Conservation (phyloP, 306 rosid species). For the Cicer arietinum region DNA sequence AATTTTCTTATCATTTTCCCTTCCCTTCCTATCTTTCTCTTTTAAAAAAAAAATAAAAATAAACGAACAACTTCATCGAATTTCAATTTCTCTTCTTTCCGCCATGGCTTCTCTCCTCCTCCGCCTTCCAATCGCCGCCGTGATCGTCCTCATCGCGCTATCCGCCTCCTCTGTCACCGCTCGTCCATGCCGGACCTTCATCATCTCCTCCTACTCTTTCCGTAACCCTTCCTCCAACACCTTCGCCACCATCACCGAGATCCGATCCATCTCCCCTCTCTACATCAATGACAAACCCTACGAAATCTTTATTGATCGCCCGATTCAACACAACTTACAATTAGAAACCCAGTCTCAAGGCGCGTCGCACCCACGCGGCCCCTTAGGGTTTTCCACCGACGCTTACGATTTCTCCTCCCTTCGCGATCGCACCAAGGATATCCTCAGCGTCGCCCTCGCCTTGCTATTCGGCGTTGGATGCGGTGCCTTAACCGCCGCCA, state of each 20-base stretch:
- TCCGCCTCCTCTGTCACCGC: conserved; percentile 50
- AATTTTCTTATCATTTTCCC: conserved; percentile 14
- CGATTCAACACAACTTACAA: neutral
- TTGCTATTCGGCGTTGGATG: conserved; percentile 90
- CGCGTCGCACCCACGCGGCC: conserved; percentile 28
- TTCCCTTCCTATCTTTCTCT: neutral
- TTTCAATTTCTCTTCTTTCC: conserved; percentile 31
- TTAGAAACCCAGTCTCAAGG: neutral
- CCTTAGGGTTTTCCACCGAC: conserved; percentile 50
- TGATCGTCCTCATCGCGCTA: conserved; percentile 25
- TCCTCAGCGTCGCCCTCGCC: conserved; percentile 86
- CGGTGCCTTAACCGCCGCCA: conserved; percentile 87
- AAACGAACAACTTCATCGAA: neutral
- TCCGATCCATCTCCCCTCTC: conserved; percentile 49
- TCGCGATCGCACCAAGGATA: conserved; percentile 90
- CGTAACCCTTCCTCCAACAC: conserved; percentile 50
- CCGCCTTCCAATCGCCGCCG: conserved; percentile 42
- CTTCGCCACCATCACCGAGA: conserved; percentile 61
- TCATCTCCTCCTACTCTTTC: conserved; percentile 74
- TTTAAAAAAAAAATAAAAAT: neutral
- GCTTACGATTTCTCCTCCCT: conserved; percentile 73
- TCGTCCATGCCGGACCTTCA: conserved; percentile 76
- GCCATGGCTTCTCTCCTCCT: conserved; percentile 44
- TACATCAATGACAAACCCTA: conserved; percentile 37
- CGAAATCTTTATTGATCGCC: conserved; percentile 42